Evolutionary conservation across 768 basidiomycete genomes (phyloP), one percentile per base, ranked within the genome.

Genomic region (Agaricus subrufescens): DNA sequence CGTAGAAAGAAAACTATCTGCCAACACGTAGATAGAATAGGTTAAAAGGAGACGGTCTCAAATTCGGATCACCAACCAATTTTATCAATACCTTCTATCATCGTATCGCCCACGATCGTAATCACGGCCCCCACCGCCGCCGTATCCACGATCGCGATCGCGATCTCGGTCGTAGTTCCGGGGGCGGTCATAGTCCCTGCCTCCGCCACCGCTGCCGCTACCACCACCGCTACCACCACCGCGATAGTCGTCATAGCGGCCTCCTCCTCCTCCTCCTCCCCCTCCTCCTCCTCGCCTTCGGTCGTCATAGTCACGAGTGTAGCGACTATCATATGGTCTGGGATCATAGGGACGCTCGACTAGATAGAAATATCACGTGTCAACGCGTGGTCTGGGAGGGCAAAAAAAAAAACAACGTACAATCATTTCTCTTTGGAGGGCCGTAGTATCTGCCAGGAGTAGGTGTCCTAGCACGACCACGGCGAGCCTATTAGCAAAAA

Each of bases 401-500:
- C 3, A 31, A 25, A 25, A 48, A 50, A 39, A 23, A 50, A 58
- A 27, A 55, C 62, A 37, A 70, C 80, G 57, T 63, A 86, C 87
- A 69, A 59, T 87, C 86, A 57, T 75, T 73, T 39, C 90, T 81
- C 74, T 95, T 94, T 44, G 94, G 91, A 46, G 94, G 92, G 0
- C 94, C 95, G 60, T 91, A 92, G 80, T 99, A 99, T 52, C 89
- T 76, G 27, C 96, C 96, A 3, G 96, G 96, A 5, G 96, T 99
- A 2, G 96, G 90, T 11, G 93, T 91, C 61, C 93, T 80, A 15
- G 92, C 93, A 59, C 93, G 87, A 54, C 89, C 93, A 61, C 92
- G 87, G 50, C 92, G 89, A 61, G 93, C 93, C 91, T 92, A 54
- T 23, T 26, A 54, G 42, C 23, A 57, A 31, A 8, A n/a, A 2